phyloP scores from a whole-genome alignment of 345 rosid species.

The Eutrema heterophyllum region DNA sequence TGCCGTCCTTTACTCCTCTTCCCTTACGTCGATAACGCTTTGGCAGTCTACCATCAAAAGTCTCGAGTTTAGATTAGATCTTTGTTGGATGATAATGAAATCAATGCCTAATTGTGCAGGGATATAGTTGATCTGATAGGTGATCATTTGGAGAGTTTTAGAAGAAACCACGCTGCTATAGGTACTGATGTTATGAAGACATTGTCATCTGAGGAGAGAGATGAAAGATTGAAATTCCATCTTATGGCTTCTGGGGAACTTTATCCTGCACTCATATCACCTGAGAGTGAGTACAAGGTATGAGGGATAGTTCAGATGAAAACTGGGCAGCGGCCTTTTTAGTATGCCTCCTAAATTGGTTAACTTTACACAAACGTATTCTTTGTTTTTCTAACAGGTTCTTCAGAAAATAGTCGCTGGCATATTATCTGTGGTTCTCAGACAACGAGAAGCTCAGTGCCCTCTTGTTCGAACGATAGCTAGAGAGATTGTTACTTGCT shows the following conservation, averaged over 20 bases:
- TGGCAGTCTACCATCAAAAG: background rate
- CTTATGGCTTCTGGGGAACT: constrained; percentile 85
- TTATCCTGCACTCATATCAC: constrained; percentile 83
- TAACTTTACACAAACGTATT: constrained; percentile 1
- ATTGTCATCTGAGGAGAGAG: constrained; percentile 84
- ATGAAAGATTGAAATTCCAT: constrained; percentile 87
- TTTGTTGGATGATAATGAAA: background rate
- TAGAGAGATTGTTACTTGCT: constrained; percentile 92
- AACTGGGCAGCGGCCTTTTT: background rate
- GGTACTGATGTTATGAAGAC: constrained; percentile 89
- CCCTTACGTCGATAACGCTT: background rate
- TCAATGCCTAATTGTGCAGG: constrained; percentile 48
- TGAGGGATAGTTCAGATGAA: constrained; percentile 41
- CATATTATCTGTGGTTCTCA: constrained; percentile 68
- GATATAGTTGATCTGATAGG: constrained; percentile 89
- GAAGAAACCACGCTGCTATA: constrained; percentile 85
- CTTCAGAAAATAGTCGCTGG: constrained; percentile 85
- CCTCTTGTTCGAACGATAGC: constrained; percentile 89
- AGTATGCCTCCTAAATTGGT: constrained; percentile 6
- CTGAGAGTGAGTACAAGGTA: constrained; percentile 99
- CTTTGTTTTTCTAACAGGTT: constrained; percentile 41
- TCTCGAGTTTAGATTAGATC: background rate
- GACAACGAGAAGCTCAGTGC: constrained; percentile 90
- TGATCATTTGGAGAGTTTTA: constrained; percentile 83
- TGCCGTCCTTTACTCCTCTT: background rate